Evolutionary conservation across 805 yeast species (phyloP).

Genomic region (Debaryomyces prosopidis): DNA sequence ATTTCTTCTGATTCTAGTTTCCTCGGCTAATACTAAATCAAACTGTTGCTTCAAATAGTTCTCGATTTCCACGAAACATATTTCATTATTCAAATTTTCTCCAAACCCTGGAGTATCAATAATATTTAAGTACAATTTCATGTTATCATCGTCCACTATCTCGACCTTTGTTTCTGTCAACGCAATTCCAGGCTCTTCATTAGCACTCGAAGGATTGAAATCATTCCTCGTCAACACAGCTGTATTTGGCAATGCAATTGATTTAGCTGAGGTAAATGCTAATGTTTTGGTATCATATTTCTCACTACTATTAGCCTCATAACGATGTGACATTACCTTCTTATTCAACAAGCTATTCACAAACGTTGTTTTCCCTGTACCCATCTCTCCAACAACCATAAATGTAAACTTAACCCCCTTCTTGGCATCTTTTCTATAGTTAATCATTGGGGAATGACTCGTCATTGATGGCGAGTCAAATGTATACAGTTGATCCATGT

Average conservation of each 20-base stretch:
- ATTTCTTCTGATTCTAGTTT: conserved; percentile 81
- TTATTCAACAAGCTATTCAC: conserved; percentile 67
- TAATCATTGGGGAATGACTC: conserved; percentile 42
- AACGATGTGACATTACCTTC: conserved; percentile 60
- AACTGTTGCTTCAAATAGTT: conserved; percentile 74
- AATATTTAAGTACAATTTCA: conserved; percentile 56
- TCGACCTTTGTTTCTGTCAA: conserved; percentile 67
- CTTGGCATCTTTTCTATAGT: conserved; percentile 64
- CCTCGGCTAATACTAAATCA: conserved; percentile 79
- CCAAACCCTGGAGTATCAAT: conserved; percentile 80
- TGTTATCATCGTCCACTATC: conserved; percentile 58
- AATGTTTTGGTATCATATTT: conserved; percentile 48
- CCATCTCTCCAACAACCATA: conserved; percentile 71
- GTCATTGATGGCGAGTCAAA: conserved; percentile 29
- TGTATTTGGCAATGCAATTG: conserved; percentile 55
- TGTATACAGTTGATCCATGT: conserved; percentile 21
- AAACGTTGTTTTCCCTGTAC: conserved; percentile 78
- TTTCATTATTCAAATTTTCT: conserved; percentile 67
- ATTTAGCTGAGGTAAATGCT: conserved; percentile 57
- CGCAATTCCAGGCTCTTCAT: conserved; percentile 73
- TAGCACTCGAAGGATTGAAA: conserved; percentile 61
- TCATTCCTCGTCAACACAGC: conserved; percentile 53
- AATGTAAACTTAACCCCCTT: conserved; percentile 75
- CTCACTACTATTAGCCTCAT: conserved; percentile 26
- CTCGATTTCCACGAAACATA: conserved; percentile 67